Percentiles rank a stretch among this genome's conserved stretches.
Evolutionary conservation across 2,329 filamentous ascomycete genomes (phyloP).

Genomic region (Teratosphaeria gauchensis): DNA sequence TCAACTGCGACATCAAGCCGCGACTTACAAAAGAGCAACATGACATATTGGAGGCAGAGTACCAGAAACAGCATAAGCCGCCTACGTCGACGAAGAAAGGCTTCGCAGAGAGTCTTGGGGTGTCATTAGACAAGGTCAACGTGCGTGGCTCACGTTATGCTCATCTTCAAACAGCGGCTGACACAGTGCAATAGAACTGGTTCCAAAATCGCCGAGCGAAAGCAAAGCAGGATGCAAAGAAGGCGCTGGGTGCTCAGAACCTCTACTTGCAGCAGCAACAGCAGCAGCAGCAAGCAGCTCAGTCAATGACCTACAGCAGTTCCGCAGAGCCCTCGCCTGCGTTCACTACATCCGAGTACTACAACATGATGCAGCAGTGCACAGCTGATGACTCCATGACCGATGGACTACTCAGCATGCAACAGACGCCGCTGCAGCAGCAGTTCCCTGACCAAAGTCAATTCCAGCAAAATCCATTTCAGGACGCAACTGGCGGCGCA

Average conservation of each 20-base stretch:
- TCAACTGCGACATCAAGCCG: conserved; percentile 38
- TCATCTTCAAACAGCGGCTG: conserved; percentile 16
- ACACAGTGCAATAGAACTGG: conserved; percentile 37
- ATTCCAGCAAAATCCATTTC: conserved; percentile 3
- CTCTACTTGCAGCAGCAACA: conserved; percentile 11
- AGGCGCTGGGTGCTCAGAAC: conserved; percentile 26
- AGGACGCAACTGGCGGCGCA: background rate
- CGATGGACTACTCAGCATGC: conserved; percentile 2
- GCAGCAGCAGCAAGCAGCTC: conserved; percentile 3
- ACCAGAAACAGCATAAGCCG: conserved; percentile 40
- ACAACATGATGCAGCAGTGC: conserved; percentile 22
- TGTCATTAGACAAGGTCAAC: conserved; percentile 45
- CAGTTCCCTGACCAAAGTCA: conserved; percentile 6
- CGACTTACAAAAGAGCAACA: conserved; percentile 45
- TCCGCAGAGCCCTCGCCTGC: conserved; percentile 24
- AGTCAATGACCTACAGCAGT: conserved; percentile 13
- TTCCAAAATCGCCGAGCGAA: conserved; percentile 45
- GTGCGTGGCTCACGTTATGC: conserved; percentile 26
- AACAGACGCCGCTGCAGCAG: conserved; percentile 1
- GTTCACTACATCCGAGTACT: conserved; percentile 22
- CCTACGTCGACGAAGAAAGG: conserved; percentile 42
- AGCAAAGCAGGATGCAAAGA: conserved; percentile 44
- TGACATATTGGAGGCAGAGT: conserved; percentile 42
- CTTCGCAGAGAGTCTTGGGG: conserved; percentile 38
- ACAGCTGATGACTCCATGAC: conserved; percentile 2